Conservation (phyloP, 192 early-diverging fungal genomes). For the Coemansia aciculifera region DNA sequence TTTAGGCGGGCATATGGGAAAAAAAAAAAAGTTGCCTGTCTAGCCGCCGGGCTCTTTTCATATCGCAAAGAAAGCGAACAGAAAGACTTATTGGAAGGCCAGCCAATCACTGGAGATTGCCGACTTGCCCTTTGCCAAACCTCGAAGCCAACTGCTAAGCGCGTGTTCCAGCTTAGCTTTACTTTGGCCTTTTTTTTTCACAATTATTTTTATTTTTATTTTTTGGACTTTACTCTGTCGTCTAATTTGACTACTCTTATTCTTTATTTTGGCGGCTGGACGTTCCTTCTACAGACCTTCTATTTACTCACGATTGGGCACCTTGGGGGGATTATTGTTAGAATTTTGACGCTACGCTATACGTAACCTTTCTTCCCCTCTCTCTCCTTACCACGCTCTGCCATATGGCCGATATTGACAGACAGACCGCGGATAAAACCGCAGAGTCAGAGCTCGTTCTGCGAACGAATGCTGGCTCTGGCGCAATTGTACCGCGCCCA, state of each 20-base stretch:
- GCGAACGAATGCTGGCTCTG: slow-evolving; percentile 17
- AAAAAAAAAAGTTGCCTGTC: neutral
- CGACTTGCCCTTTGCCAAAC: neutral
- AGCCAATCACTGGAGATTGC: neutral
- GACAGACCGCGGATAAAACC: slow-evolving; percentile 12
- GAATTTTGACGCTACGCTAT: neutral
- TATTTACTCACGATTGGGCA: neutral
- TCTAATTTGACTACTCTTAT: neutral
- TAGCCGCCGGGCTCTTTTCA: neutral
- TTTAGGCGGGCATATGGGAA: neutral
- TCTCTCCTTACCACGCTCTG: neutral
- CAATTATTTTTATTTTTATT: slow-evolving; percentile 2
- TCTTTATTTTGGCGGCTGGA: neutral
- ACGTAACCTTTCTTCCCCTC: neutral
- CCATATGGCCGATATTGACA: slow-evolving; percentile 26
- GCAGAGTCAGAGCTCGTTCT: slow-evolving; percentile 8
- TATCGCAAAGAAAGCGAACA: neutral
- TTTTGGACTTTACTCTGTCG: neutral
- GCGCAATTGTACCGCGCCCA: slow-evolving; percentile 28
- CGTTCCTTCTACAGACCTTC: neutral
- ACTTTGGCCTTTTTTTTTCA: slow-evolving; percentile 15
- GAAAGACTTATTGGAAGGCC: neutral
- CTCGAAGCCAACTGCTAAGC: neutral
- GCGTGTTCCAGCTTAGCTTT: slow-evolving; percentile 5
- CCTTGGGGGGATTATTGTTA: neutral